Base-by-base conservation (phyloP, 2,329 filamentous ascomycete genomes). In the Cladosporium cucumerinum region DNA sequence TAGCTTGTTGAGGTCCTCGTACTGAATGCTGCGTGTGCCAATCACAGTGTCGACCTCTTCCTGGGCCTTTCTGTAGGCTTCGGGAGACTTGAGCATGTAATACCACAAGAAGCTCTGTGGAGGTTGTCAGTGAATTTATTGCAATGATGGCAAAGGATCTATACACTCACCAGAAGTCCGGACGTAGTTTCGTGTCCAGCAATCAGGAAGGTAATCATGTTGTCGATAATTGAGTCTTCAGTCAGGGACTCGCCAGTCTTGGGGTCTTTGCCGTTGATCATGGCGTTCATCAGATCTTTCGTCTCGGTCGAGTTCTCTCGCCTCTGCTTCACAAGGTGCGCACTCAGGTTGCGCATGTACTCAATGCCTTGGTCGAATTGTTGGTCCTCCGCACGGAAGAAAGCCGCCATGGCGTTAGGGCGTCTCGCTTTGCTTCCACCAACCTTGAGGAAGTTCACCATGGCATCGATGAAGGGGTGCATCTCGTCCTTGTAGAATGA, bases 141-240 rank as follows among this genome's bases (percentile, higher is more conserved):
- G 36, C 3, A 12, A 11, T 10, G 21, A 11, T 25, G 18, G 14
- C 18, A 36, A 21, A 32, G 6, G 12, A 23, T 52, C 5, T 32
- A 18, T 14, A 23, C 23, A 61, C 46, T 61, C 21, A 87, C 85
- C 14, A 92, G 74, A 18, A 89, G 77, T 2, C 88, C 89, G 1
- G 87, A 86, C 0, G 89, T 89, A 0, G 90, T 93, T 70, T 92
- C 89, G 67, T 91, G 89, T 76, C 81, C 87, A 8, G 87, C 87
- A 70, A 89, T 87, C 11, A 92, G 75, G 69, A 92, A 91, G 0
- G 89, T 92, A 65, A 74, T 70, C 77, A 92, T 85, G 68, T 92
- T 90, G 72, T 89, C 82, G 18, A 86, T 82, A 67, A 92, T 89
- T 57, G 81, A 85, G 5, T 84, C 79, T 66, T 90, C 87, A 1